A percentile compares a stretch with the other conserved stretches of the same genome.
These are phyloP conservation scores for Filosporella fistucella DNA, from an alignment of 495 filamentous ascomycete species.

Conservation along the genomic window DNA sequence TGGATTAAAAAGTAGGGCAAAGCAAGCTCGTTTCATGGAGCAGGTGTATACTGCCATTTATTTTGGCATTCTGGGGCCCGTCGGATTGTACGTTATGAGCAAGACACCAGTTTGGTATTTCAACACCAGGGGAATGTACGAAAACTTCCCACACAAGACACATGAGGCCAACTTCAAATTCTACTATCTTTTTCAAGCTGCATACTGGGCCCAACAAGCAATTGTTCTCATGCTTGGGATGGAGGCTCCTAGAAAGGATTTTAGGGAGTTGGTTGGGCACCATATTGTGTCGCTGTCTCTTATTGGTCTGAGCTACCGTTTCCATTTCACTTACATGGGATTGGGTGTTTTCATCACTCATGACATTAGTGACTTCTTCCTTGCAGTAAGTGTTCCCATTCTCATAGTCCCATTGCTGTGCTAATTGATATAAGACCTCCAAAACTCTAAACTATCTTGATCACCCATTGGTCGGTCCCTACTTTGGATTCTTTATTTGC, in stretches of 20 bases:
- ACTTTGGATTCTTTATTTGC: constrained; percentile 77
- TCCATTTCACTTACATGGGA: constrained; percentile 98
- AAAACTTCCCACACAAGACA: constrained; percentile 80
- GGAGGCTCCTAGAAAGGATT: constrained; percentile 96
- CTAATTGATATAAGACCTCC: constrained; percentile 58
- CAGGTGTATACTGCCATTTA: constrained; percentile 97
- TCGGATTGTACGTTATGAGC: constrained; percentile 89
- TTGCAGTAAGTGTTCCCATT: constrained; percentile 63
- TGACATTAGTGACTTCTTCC: constrained; percentile 94
- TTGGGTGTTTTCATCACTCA: constrained; percentile 95
- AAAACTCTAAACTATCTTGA: constrained; percentile 94
- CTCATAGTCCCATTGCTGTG: neutral
- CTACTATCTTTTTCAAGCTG: constrained; percentile 92
- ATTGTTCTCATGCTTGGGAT: constrained; percentile 84
- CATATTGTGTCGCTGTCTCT: constrained; percentile 90
- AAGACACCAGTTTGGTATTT: constrained; percentile 96
- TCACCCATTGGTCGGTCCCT: constrained; percentile 68
- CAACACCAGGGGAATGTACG: constrained; percentile 87
- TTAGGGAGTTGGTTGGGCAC: constrained; percentile 89
- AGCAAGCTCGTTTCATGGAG: constrained; percentile 94
- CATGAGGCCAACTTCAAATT: constrained; percentile 90
- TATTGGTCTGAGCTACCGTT: constrained; percentile 87
- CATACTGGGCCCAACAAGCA: constrained; percentile 94
- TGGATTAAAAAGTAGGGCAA: constrained; percentile 69
- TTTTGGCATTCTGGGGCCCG: constrained; percentile 80